Conservation (phyloP, 345 rosid species). For the Camelina laxa region DNA sequence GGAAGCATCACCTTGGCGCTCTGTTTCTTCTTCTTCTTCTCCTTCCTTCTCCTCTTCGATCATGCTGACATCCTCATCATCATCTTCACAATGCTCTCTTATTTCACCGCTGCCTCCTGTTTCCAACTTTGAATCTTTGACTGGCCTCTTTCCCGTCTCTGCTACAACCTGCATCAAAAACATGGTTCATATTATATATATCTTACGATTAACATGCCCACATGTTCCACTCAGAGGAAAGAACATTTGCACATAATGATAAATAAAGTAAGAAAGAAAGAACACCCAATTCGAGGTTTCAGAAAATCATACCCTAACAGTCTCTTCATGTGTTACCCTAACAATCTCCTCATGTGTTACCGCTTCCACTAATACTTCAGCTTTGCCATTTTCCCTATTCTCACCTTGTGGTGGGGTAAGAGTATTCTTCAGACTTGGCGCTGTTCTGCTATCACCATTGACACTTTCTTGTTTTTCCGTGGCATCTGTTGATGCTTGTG, state of each 20-base stretch:
- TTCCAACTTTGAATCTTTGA: slow-evolving; percentile 45
- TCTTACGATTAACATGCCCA: slow-evolving; percentile 7
- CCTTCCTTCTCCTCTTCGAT: slow-evolving; percentile 44
- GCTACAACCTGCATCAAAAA: slow-evolving; percentile 49
- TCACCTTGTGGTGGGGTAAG: slow-evolving; percentile 36
- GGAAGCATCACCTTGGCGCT: slow-evolving; percentile 65
- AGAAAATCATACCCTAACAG: slow-evolving; percentile 50
- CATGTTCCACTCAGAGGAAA: slow-evolving; percentile 10
- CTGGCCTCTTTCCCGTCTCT: slow-evolving; percentile 41
- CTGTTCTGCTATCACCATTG: slow-evolving; percentile 40
- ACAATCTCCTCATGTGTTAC: slow-evolving; percentile 45
- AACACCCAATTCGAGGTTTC: slow-evolving; percentile 17
- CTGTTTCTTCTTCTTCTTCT: slow-evolving; percentile 57
- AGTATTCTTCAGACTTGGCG: slow-evolving; percentile 39
- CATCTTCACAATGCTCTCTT: slow-evolving; percentile 44
- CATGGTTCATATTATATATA: background rate
- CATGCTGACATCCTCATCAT: slow-evolving; percentile 55
- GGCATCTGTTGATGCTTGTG: slow-evolving; percentile 51
- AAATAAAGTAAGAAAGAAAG: background rate
- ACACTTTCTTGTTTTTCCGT: slow-evolving; percentile 43
- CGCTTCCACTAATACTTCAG: slow-evolving; percentile 47
- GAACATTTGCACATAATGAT: slow-evolving; percentile 9
- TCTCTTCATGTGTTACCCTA: slow-evolving; percentile 41
- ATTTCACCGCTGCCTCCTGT: slow-evolving; percentile 49
- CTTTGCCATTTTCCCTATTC: slow-evolving; percentile 44